Evolutionary conservation across 2,329 filamentous ascomycete genomes (phyloP).

Genomic region (Microsporum canis): DNA sequence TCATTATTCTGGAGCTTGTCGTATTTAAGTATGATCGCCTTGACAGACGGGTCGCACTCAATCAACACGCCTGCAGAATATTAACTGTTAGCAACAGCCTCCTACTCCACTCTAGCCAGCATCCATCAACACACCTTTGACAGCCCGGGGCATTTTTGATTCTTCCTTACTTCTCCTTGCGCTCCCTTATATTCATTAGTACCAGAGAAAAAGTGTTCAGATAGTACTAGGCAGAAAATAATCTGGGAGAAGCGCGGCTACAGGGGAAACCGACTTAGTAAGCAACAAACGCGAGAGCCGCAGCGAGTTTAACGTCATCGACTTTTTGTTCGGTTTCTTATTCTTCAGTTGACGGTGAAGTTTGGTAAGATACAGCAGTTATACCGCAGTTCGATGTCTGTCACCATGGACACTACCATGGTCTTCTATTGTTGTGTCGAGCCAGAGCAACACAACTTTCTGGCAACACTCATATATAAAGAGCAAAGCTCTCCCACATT

Average conservation of each 20-base stretch:
- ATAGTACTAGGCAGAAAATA: background rate
- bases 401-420: too few relatives aligned
- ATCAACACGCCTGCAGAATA: conserved; percentile 32
- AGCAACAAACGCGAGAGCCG: too few relatives aligned
- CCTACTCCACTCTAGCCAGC: too few relatives aligned
- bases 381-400: too few relatives aligned
- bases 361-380: too few relatives aligned
- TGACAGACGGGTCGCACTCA: conserved; percentile 40
- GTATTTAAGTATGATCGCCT: conserved; percentile 39
- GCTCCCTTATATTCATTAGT: background rate
- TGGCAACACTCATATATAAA: too few relatives aligned
- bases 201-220: background rate
- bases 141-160: conserved; percentile 10
- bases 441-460: too few relatives aligned
- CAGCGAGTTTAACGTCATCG: background rate
- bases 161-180: background rate
- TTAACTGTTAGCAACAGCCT: background rate
- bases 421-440: too few relatives aligned
- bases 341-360: background rate
- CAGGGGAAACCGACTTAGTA: too few relatives aligned
- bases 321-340: background rate
- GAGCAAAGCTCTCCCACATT: too few relatives aligned
- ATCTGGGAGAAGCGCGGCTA: too few relatives aligned
- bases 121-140: conserved; percentile 7
- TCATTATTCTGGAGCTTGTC: conserved; percentile 35